Evolutionary conservation across 495 filamentous ascomycete species (phyloP).

Genomic region (Aspergillus indologenus): DNA sequence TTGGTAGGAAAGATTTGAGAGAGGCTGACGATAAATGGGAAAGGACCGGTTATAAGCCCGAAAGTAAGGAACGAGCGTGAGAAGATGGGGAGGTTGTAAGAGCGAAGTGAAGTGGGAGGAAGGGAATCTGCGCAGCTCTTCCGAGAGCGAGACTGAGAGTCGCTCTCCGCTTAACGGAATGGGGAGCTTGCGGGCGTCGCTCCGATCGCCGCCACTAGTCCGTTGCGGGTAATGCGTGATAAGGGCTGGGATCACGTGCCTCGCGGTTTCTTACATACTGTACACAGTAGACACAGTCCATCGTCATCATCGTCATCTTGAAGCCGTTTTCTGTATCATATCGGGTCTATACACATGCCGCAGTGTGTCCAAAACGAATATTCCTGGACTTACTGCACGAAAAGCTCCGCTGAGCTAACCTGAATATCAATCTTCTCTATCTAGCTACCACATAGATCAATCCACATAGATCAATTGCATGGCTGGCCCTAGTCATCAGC

Average conservation of each 20-base stretch:
- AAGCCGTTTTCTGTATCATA: no score
- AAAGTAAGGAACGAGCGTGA: not conserved
- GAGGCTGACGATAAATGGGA: not conserved
- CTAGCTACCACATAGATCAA: not conserved
- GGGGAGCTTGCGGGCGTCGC: slow-evolving; percentile 29
- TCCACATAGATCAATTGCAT: not conserved
- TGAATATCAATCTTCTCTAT: no score
- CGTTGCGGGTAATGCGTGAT: slow-evolving; percentile 28
- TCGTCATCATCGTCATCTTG: not conserved
- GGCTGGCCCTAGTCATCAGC: slow-evolving; percentile 36
- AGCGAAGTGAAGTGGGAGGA: not conserved
- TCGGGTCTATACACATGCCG: not conserved
- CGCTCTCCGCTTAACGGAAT: slow-evolving; percentile 27
- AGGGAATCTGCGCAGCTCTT: slow-evolving; percentile 1
- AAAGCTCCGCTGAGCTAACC: not conserved
- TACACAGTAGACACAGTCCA: not conserved
- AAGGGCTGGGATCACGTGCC: slow-evolving; percentile 33
- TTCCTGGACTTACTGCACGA: not conserved
- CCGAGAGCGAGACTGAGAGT: not conserved
- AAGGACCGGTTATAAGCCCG: not conserved
- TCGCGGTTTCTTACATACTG: no score
- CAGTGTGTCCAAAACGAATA: not conserved
- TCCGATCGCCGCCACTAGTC: slow-evolving; percentile 35
- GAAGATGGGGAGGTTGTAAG: not conserved
- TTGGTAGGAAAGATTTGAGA: not conserved